Conservation (phyloP, 768 basidiomycete species). For the Tylopilus intermedius region DNA sequence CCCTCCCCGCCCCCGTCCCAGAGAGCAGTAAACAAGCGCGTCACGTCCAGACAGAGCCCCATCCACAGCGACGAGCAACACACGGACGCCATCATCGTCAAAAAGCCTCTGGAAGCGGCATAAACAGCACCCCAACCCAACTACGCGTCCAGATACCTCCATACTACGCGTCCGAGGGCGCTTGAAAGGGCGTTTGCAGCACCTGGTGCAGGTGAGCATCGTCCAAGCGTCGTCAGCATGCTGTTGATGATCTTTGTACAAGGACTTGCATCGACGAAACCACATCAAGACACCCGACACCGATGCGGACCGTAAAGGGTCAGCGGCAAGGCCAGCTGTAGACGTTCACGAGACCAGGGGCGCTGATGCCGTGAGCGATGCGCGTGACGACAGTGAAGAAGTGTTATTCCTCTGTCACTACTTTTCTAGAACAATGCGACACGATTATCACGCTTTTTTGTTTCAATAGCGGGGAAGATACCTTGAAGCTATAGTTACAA, state of each 20-base stretch:
- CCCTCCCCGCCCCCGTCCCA: slow-evolving; percentile 1
- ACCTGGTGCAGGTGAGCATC: slow-evolving; percentile 16
- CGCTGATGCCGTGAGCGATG: too few relatives aligned
- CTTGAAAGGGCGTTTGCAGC: slow-evolving; percentile 10
- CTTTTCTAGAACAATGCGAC: too few relatives aligned
- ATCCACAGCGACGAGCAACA: background rate
- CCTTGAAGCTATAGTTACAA: too few relatives aligned
- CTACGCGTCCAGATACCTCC: background rate
- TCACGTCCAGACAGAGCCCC: slow-evolving; percentile 8
- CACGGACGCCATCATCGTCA: background rate
- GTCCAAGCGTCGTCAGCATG: background rate
- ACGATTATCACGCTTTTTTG: too few relatives aligned
- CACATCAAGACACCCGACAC: too few relatives aligned
- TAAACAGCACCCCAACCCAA: background rate
- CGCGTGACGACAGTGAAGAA: too few relatives aligned
- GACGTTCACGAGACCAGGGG: too few relatives aligned
- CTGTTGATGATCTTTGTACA: slow-evolving; percentile 1
- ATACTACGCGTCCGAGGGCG: background rate
- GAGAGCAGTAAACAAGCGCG: background rate
- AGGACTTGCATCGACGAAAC: slow-evolving; percentile 3
- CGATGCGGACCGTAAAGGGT: too few relatives aligned
- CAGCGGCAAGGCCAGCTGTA: too few relatives aligned
- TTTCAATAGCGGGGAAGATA: too few relatives aligned
- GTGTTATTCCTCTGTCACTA: too few relatives aligned
- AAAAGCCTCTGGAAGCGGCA: slow-evolving; percentile 13